Evolutionary conservation across 257 asterid genomes (phyloP).

Genomic region (Solanum pinnatisectum): DNA sequence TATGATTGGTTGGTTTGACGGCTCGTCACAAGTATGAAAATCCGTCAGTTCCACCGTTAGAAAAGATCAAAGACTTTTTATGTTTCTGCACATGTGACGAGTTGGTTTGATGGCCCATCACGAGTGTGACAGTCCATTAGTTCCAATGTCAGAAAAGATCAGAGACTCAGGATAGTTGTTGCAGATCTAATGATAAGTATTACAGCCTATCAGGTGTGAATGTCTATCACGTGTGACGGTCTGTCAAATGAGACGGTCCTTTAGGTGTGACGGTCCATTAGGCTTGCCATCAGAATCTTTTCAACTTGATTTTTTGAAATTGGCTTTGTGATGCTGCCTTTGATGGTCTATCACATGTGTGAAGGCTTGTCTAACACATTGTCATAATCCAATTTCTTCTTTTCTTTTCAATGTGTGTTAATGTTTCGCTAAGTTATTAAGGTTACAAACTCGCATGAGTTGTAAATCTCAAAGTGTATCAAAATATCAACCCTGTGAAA

Average conservation of each 20-base stretch:
- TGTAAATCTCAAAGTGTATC: not conserved
- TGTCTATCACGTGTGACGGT: not conserved
- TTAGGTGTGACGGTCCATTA: not conserved
- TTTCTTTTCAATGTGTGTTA: not conserved
- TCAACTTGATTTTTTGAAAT: too few relatives aligned
- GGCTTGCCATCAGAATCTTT: not conserved
- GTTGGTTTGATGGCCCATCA: not conserved
- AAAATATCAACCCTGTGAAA: not conserved
- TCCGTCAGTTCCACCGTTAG: not conserved
- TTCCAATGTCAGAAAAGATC: not conserved
- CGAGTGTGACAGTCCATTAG: not conserved
- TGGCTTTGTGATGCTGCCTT: not conserved
- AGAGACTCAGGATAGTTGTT: not conserved
- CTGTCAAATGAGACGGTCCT: too few relatives aligned
- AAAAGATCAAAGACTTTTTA: not conserved
- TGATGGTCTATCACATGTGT: not conserved
- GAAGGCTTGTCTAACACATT: not conserved
- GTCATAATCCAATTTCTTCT: too few relatives aligned
- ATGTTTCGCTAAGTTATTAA: not conserved
- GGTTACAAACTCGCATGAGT: not conserved
- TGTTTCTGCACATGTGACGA: not conserved
- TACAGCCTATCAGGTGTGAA: too few relatives aligned
- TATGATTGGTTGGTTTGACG: too few relatives aligned
- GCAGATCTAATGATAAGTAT: too few relatives aligned
- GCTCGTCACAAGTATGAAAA: not conserved